phyloP scores from a whole-genome alignment of 2,329 filamentous ascomycete genomes.

The Pleomassaria siparia region DNA sequence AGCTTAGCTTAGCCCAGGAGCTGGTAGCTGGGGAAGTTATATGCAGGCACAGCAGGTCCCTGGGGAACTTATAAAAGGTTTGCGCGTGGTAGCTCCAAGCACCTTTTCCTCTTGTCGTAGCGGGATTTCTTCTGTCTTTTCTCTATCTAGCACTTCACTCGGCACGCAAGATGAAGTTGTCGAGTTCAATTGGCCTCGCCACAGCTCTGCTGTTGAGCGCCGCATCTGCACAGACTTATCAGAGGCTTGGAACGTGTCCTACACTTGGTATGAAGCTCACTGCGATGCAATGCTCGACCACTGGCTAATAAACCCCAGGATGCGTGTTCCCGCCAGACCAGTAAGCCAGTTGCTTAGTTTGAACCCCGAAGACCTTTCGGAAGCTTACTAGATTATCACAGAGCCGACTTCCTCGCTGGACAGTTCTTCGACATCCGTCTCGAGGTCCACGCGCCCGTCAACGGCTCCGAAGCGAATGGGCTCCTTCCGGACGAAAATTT shows the following conservation, averaged over 20 bases:
- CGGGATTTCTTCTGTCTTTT: conserved; percentile 6
- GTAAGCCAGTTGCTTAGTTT: conserved; percentile 34
- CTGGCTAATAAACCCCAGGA: conserved; percentile 29
- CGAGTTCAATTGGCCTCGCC: conserved; percentile 27
- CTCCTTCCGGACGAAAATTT: conserved; percentile 72
- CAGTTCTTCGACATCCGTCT: conserved; percentile 83
- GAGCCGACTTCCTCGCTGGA: conserved; percentile 78
- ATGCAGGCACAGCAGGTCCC: conserved; percentile 33
- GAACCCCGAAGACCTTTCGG: conserved; percentile 7
- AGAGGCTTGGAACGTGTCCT: conserved; percentile 58
- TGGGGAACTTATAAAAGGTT: conserved; percentile 34
- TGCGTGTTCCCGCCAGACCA: conserved; percentile 62
- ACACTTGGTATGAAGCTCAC: conserved; percentile 47
- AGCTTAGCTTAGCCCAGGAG: neutral
- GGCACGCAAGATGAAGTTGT: conserved; percentile 29
- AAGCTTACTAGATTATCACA: conserved; percentile 22
- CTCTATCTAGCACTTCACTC: conserved; percentile 13
- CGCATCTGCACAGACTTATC: conserved; percentile 55
- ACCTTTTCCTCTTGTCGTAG: conserved; percentile 9
- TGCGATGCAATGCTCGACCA: neutral
- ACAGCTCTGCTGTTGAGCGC: conserved; percentile 30
- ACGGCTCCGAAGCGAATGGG: conserved; percentile 77
- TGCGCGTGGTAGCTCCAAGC: conserved; percentile 8
- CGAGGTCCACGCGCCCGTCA: conserved; percentile 78
- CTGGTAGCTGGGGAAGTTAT: conserved; percentile 1